phyloP scores from a whole-genome alignment of 1,284 basidiomycete genomes.

The Microbotryomycetes sp. region DNA sequence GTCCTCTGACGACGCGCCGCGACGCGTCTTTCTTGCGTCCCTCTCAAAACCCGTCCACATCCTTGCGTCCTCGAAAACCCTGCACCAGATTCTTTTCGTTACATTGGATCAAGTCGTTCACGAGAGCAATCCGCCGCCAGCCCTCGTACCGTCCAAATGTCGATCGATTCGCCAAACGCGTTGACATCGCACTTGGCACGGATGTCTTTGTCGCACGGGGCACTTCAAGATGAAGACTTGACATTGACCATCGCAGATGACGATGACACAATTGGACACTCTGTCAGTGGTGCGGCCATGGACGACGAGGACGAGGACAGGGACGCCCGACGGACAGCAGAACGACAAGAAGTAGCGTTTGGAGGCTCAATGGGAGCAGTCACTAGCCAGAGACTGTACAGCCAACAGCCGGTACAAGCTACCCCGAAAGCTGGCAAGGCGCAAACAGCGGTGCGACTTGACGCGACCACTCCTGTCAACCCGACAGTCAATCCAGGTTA shows the following conservation, averaged over 20 bases:
- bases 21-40: too few species aligned
- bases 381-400: not conserved
- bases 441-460: not conserved
- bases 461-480: not conserved
- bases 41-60: too few species aligned
- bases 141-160: too few species aligned
- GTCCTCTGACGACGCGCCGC: not conserved
- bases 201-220: not conserved
- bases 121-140: too few species aligned
- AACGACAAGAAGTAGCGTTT: not conserved
- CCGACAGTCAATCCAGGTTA: not conserved
- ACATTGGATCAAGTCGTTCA: too few species aligned
- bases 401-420: not conserved
- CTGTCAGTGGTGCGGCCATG: not conserved
- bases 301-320: not conserved
- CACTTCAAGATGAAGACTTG: slow-evolving; percentile 1
- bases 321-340: not conserved
- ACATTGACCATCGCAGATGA: not conserved
- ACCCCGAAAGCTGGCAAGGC: not conserved
- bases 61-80: too few species aligned
- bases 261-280: not conserved
- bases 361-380: slow-evolving; percentile 2
- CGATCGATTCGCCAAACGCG: not conserved
- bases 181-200: not conserved
- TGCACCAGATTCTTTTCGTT: too few species aligned